Evolutionary conservation across 169 alveolate species (phyloP), one percentile per base, ranked within the genome.

Genomic region (Neospora caninum): DNA sequence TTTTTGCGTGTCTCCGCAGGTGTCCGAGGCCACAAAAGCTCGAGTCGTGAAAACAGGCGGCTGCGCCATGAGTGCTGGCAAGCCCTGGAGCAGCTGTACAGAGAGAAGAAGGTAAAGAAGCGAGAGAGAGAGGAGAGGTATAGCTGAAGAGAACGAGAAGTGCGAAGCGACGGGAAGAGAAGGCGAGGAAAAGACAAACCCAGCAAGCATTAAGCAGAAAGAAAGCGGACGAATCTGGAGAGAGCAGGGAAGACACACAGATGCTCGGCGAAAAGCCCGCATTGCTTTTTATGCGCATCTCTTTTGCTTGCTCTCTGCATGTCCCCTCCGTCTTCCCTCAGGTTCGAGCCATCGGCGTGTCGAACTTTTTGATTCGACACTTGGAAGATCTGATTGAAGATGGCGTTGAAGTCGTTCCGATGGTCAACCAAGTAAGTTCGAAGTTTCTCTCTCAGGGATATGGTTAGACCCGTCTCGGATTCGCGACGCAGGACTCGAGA

Each of bases 271-370:
- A 16, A 34, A 16, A 20, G 43, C 84, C 18, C 43, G 10, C n/a
- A n/a, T 36, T 22, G 18, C 84, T 73, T 9, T 16, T 13, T 16
- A 16, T 18, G 31, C 25, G 70, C 25, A 58, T 25, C 25, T 16
- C 70, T 16, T 36, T 73, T 9, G 43, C 43, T 31, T n/a, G 4
- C 45, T 13, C 18, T 31, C 42, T 73, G 41, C 84, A 1, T 31
- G 16, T 2, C 70, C 34, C 29, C 1, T 31, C 6, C 82, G n/a
- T 91, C 9, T 49, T n/a, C 39, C 29, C 42, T 45, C 54, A 93
- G 93, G 95, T 93, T 42, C 94, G 95, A 20, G 96, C 96, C 4
- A 94, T 94, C 42, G 96, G 96, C 80, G 96, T 94, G 9, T 88
- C 94, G 45, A 94, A 94, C 70, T 94, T 82, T 67, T 2, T 91